Evolutionary conservation across 768 basidiomycete genomes (phyloP), one percentile per base, ranked within the genome.

Genomic region (Boletus pseudopeckii): DNA sequence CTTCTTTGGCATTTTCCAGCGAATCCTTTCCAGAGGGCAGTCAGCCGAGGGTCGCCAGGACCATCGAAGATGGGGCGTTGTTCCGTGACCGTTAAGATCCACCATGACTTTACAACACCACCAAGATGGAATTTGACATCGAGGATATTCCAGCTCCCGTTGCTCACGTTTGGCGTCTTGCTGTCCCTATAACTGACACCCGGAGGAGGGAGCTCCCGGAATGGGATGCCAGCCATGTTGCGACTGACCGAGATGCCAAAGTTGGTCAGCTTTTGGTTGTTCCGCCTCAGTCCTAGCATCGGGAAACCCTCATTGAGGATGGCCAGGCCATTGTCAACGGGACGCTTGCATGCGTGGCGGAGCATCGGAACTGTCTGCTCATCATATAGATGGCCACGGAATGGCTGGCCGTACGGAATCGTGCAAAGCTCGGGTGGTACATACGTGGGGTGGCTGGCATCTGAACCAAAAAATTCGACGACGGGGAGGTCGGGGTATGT

Each of bases 131-230:
- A 90, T 62, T 83, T 81, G 49, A 87, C 84, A 18, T 85, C 76
- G 33, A 85, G 65, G 48, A 91, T 83, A 56, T 92, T 92, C 90
- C 90, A 92, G 37, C 80, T 79, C 1, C 84, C 91, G 32, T 85
- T 80, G 34, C 61, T 71, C 7, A 82, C 77, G 14, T 70, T 75
- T 3, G 66, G 49, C 67, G 73, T 64, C 7, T 52, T 64, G 2
- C 81, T 82, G 5, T 58, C 68, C 37, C 68, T 72, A 63, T 92
- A 92, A 2, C 72, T 72, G 46, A 92, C 61, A 1, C 57, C 54
- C 0, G 91, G 91, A 0, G 85, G 71, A 0, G 71, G 72, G 2
- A 93, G 79, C 54, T 87, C 78, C 15, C 90, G 80, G 3, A 68
- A 84, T 2, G 88, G 88, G 4, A 90, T 66, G 9, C 78, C 75